Base-by-base conservation (phyloP, 78 protist species). In the Dictyostelium firmibasis region DNA sequence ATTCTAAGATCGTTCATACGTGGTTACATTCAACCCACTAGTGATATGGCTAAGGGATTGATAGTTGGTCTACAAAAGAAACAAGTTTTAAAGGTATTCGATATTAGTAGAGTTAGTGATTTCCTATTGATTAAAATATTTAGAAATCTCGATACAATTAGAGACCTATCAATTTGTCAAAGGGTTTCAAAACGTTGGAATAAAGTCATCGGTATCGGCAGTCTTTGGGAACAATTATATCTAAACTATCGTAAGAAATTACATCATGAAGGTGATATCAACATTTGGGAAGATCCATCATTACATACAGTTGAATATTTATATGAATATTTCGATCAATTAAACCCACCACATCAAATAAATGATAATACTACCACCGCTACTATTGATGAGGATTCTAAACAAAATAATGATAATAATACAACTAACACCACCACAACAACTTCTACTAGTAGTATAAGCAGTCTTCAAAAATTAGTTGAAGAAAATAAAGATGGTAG, bases 271-370 rank as follows among this genome's bases (percentile, higher is more conserved):
- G 50, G n/a, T 64, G 83, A 89, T 81, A 47, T 89, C 25, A 69
- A 81, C 23, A 89, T 89, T n/a, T 89, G 94, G 94, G 94, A 78
- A 2, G 94, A 89, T 3, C 79, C 94, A 60, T 44, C 82, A 20
- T 70, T 70, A 35, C 62, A 72, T 27, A 47, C 67, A 16, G 57
- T 86, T 16, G 82, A 50, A 60, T 20, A 44, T 18, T n/a, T 75
- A 13, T 47, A 41, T 53, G 78, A 14, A 7, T 67, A n/a, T 75
- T 23, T 27, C 2, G 25, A 20, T 23, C 44, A n/a, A 77, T 4
- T 33, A n/a, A 35, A 69, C 8, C 77, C 31, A n/a, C 14, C 25
- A 31, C 38, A n/a, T 18, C 78, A 67, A 50, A 27, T 27, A 35
- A 81, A 53, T 81, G 38, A 29, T 6, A 81, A 29, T 29, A 47